phyloP scores from a whole-genome alignment of 176 grass and related monocot species.

The Raddia distichophylla region DNA sequence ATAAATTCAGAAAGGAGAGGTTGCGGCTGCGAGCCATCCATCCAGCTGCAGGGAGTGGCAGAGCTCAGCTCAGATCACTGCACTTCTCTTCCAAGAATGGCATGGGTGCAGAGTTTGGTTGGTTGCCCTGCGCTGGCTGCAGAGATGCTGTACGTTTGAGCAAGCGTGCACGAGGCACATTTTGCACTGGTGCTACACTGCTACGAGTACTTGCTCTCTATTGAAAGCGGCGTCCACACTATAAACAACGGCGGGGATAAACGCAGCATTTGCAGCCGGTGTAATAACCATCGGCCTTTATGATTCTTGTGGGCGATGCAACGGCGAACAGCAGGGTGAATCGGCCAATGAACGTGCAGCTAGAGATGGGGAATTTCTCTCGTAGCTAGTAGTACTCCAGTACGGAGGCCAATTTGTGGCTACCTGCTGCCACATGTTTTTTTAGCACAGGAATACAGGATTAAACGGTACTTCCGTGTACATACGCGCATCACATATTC shows the following conservation, averaged over 20 bases:
- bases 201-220: not conserved
- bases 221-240: not conserved
- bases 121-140: not conserved
- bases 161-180: not conserved
- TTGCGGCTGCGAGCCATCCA: no score
- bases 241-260: not conserved
- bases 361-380: not conserved
- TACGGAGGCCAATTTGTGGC: constrained; percentile 10
- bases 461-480: not conserved
- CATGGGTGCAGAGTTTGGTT: not conserved
- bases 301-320: not conserved
- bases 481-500: not conserved
- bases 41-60: not conserved
- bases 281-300: not conserved
- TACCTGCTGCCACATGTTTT: not conserved
- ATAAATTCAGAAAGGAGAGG: not conserved
- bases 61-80: not conserved
- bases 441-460: not conserved
- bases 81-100: not conserved
- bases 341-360: constrained; percentile 22
- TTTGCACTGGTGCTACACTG: not conserved
- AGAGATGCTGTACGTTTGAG: not conserved
- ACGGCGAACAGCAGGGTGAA: not conserved
- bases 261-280: not conserved
- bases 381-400: not conserved